Evolutionary conservation across 768 basidiomycete species (phyloP).

Genomic region (Lentinula boryana): DNA sequence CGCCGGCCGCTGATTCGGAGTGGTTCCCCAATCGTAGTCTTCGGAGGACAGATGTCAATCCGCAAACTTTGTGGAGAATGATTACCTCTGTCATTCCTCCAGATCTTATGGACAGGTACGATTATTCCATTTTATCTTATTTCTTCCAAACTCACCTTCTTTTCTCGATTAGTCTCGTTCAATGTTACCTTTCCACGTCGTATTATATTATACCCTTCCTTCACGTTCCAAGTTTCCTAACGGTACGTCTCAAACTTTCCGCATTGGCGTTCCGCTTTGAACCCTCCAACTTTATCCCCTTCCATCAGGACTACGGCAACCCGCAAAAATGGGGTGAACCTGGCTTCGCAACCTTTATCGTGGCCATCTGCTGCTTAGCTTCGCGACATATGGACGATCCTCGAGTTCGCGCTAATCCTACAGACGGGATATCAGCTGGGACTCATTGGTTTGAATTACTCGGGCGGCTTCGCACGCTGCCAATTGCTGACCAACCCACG

Average conservation of each 20-base stretch:
- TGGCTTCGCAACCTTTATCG: slow-evolving; percentile 90
- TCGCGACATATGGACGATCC: slow-evolving; percentile 92
- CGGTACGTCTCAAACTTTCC: slow-evolving; percentile 37
- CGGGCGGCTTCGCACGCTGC: slow-evolving; percentile 79
- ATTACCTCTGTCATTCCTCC: slow-evolving; percentile 84
- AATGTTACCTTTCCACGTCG: slow-evolving; percentile 87
- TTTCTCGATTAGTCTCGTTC: slow-evolving; percentile 51
- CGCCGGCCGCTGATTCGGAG: slow-evolving; percentile 33
- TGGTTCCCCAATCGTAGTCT: slow-evolving; percentile 86
- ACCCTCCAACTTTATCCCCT: slow-evolving; percentile 12
- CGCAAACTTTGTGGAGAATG: slow-evolving; percentile 81
- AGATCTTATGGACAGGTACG: slow-evolving; percentile 90
- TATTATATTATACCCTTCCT: slow-evolving; percentile 90
- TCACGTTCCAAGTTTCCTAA: slow-evolving; percentile 84
- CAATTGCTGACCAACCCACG: slow-evolving; percentile 83
- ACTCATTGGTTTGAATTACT: slow-evolving; percentile 91
- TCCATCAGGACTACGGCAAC: slow-evolving; percentile 78
- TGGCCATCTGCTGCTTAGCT: slow-evolving; percentile 87
- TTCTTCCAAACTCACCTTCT: slow-evolving; percentile 8
- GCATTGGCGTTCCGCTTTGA: not conserved
- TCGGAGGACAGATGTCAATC: slow-evolving; percentile 72
- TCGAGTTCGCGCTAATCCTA: slow-evolving; percentile 76
- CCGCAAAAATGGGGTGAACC: slow-evolving; percentile 95
- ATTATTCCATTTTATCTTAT: not conserved
- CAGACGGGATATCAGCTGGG: slow-evolving; percentile 83